phyloP scores from a whole-genome alignment of 1,139 yeast genomes.

The Pichia sp. region DNA sequence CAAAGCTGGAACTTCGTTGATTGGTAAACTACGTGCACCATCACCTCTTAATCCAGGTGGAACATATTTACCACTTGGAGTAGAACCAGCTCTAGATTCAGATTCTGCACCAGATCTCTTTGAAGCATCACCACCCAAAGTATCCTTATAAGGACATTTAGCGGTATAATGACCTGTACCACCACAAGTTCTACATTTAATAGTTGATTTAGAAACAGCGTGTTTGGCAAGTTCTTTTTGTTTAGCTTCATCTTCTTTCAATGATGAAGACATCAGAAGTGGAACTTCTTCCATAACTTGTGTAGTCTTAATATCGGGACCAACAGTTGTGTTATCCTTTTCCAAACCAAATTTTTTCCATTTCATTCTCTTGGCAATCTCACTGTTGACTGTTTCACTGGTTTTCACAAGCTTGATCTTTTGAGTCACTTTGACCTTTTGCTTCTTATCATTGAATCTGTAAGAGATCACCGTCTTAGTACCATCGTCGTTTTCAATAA shows the following conservation, averaged over 20 bases:
- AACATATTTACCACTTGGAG: slow-evolving; percentile 40
- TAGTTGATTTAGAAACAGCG: slow-evolving; percentile 31
- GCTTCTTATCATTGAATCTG: slow-evolving; percentile 69
- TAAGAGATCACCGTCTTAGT: slow-evolving; percentile 82
- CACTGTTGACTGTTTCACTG: slow-evolving; percentile 73
- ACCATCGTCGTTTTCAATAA: slow-evolving; percentile 76
- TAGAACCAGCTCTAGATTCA: slow-evolving; percentile 26
- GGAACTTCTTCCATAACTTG: slow-evolving; percentile 75
- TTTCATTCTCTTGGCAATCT: slow-evolving; percentile 62
- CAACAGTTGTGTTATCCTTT: slow-evolving; percentile 55
- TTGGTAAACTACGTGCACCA: slow-evolving; percentile 27
- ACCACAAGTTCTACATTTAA: slow-evolving; percentile 81
- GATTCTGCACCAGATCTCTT: slow-evolving; percentile 23
- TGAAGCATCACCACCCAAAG: slow-evolving; percentile 49
- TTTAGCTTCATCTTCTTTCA: slow-evolving; percentile 58
- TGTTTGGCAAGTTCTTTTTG: slow-evolving; percentile 40
- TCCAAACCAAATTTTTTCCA: slow-evolving; percentile 86
- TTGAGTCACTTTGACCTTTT: slow-evolving; percentile 83
- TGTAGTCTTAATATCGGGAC: slow-evolving; percentile 87
- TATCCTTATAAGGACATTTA: slow-evolving; percentile 93
- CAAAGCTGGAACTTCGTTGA: slow-evolving; percentile 71
- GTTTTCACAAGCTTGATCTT: slow-evolving; percentile 69
- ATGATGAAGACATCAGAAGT: slow-evolving; percentile 55
- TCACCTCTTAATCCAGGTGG: slow-evolving; percentile 69
- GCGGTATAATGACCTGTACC: slow-evolving; percentile 88